Percentiles rank a stretch among this genome's conserved stretches.
phyloP scores from a whole-genome alignment of 1,284 basidiomycete genomes.

The Ceratobasidium sp. region DNA sequence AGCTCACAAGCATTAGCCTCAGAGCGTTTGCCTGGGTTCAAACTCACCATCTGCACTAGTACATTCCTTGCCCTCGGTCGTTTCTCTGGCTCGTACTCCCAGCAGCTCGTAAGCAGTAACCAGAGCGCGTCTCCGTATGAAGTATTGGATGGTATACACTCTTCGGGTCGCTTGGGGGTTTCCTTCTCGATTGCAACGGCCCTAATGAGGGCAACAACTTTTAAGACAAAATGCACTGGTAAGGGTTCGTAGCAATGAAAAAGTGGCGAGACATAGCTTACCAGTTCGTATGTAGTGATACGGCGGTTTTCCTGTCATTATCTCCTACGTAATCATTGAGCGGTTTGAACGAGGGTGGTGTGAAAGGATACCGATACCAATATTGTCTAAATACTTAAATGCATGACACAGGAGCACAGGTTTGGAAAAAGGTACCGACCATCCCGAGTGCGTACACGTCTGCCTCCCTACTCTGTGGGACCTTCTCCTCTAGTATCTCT shows the following conservation, averaged over 20 bases:
- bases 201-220: neutral
- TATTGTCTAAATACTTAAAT: neutral
- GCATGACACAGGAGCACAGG: neutral
- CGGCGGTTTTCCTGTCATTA: neutral
- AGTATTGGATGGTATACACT: neutral
- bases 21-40: no score
- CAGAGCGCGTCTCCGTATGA: neutral
- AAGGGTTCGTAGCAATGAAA: no score
- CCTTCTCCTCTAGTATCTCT: constrained; percentile 3
- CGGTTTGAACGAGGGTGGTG: neutral
- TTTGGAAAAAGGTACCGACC: neutral
- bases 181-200: neutral
- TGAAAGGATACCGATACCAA: neutral
- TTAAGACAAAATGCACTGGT: no score
- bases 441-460: neutral
- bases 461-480: neutral
- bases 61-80: neutral
- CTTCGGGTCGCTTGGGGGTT: neutral
- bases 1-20: no score
- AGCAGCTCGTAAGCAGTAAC: constrained; percentile 7
- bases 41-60: no score
- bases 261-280: neutral
- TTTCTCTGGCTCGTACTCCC: constrained; percentile 7
- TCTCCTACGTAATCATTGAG: neutral
- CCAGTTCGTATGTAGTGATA: neutral